phyloP scores from a whole-genome alignment of 345 rosid genomes.

The Populus ilicifolia region DNA sequence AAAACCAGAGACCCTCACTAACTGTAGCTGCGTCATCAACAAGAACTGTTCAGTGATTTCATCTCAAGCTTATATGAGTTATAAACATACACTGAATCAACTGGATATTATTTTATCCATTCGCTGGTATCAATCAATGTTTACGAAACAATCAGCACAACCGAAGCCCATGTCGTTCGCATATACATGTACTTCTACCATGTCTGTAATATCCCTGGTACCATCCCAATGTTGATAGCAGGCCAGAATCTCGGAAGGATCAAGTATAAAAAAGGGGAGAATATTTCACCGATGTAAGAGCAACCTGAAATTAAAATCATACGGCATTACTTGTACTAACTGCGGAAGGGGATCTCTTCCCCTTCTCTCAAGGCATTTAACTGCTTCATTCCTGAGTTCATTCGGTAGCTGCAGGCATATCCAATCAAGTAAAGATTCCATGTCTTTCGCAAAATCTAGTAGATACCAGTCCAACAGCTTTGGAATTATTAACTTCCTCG shows the following conservation, averaged over 20 bases:
- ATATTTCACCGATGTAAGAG: conserved; percentile 14
- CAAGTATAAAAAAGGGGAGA: neutral
- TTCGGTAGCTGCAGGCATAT: conserved; percentile 72
- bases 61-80: neutral
- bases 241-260: neutral
- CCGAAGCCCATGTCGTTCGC: neutral
- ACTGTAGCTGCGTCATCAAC: neutral
- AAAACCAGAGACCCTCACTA: neutral
- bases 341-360: conserved; percentile 42
- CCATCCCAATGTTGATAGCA: neutral
- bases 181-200: neutral
- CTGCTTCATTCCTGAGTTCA: conserved; percentile 56
- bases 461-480: conserved; percentile 85
- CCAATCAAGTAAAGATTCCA: conserved; percentile 84
- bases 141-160: conserved; percentile 1
- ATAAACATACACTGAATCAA: neutral
- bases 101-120: neutral
- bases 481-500: conserved; percentile 66
- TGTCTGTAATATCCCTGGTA: neutral
- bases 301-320: conserved; percentile 65
- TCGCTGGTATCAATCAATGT: neutral
- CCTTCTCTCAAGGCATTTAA: conserved; percentile 50
- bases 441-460: conserved; percentile 82
- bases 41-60: neutral
- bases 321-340: conserved; percentile 68